These are phyloP conservation scores for Fragaria nilgerrensis DNA, from an alignment of 306 rosid species.

Conservation along the genomic window DNA sequence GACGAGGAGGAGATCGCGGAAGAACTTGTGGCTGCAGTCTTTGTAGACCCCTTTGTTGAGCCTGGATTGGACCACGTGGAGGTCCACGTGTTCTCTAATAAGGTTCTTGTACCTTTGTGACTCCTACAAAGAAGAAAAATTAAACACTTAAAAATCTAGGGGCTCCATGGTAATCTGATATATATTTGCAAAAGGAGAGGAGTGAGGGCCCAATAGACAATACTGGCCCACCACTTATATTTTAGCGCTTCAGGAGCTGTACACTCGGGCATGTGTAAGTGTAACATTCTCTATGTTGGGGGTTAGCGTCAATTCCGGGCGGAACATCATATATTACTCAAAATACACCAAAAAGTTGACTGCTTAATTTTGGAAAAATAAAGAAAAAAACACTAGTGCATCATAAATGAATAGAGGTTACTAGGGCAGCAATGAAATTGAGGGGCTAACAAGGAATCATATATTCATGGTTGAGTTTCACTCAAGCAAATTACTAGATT, in stretches of 20 bases:
- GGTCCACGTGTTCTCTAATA: conserved; percentile 51
- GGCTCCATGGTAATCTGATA: neutral
- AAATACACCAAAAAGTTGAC: neutral
- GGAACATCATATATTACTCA: neutral
- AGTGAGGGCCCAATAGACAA: neutral
- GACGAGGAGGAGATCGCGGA: conserved; percentile 48
- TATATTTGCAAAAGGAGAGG: neutral
- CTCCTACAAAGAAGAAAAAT: conserved; percentile 30
- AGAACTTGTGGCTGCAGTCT: conserved; percentile 30
- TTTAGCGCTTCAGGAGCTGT: neutral
- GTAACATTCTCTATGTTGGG: neutral
- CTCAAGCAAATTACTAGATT: too few species aligned
- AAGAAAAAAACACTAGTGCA: neutral
- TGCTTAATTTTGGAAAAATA: neutral
- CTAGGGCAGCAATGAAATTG: neutral
- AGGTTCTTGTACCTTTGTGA: conserved; percentile 40
- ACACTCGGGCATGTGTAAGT: neutral
- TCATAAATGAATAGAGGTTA: neutral
- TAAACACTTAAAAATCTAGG: neutral
- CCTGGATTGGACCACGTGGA: conserved; percentile 36
- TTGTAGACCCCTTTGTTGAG: conserved; percentile 35
- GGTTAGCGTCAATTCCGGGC: neutral
- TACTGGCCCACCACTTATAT: neutral
- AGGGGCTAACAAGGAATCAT: neutral
- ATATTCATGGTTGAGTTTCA: neutral